Evolutionary conservation across 305 asterid species (phyloP).

Genomic region (Ruellia speciosa): DNA sequence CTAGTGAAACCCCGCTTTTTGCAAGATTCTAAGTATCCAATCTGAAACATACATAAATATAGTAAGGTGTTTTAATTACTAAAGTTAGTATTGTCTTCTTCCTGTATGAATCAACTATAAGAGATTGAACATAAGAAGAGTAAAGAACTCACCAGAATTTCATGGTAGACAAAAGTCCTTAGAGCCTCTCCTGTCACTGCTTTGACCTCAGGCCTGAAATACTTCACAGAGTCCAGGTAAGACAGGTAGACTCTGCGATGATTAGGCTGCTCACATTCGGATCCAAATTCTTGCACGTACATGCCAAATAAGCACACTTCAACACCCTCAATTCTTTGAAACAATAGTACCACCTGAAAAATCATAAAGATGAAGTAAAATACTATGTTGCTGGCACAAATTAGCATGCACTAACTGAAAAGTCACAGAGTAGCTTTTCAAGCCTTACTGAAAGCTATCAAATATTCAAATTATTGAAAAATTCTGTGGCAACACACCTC

Average conservation of each 20-base stretch:
- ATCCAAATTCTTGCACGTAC: constrained; percentile 98
- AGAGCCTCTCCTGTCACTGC: constrained; percentile 95
- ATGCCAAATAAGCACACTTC: constrained; percentile 98
- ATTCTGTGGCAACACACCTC: no score
- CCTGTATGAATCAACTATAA: no score
- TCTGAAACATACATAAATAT: constrained; percentile 31
- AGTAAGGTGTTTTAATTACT: no score
- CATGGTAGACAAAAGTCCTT: constrained; percentile 93
- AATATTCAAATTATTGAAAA: no score
- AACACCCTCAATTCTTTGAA: constrained; percentile 94
- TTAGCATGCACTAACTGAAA: no score
- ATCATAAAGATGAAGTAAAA: no score
- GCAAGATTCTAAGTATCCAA: constrained; percentile 91
- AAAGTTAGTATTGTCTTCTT: no score
- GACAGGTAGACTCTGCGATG: constrained; percentile 97
- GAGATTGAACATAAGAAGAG: constrained; percentile 1
- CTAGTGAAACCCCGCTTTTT: constrained; percentile 90
- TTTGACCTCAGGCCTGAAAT: constrained; percentile 90
- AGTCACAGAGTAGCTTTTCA: no score
- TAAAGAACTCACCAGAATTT: constrained; percentile 64
- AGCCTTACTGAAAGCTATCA: no score
- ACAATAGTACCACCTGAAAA: constrained; percentile 73
- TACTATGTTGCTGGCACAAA: no score
- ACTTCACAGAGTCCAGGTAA: constrained; percentile 92
- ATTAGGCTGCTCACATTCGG: constrained; percentile 93